Percentiles rank a stretch among this genome's conserved stretches.
phyloP scores from a whole-genome alignment of 257 asterid genomes.

The Salvia hispanica region DNA sequence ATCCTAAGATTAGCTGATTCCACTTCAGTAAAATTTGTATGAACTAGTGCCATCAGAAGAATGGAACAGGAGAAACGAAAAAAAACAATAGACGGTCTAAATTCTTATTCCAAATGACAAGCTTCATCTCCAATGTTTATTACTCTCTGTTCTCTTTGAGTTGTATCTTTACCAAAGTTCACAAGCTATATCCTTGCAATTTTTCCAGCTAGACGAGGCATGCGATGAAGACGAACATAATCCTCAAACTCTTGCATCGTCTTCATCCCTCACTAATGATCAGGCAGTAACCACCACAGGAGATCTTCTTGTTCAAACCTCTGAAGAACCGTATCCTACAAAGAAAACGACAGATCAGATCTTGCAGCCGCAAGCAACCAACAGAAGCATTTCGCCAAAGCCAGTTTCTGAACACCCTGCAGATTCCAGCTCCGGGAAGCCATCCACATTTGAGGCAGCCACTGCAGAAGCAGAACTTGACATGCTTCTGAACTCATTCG shows the following conservation, averaged over 20 bases:
- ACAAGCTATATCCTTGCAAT: background rate
- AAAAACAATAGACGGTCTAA: background rate
- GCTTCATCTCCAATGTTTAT: background rate
- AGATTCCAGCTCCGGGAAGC: slow-evolving; percentile 36
- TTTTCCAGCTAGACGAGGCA: slow-evolving; percentile 48
- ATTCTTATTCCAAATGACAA: slow-evolving; percentile 2
- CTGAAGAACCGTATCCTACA: slow-evolving; percentile 25
- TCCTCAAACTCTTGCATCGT: slow-evolving; percentile 28
- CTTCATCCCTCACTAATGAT: slow-evolving; percentile 25
- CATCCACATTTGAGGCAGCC: slow-evolving; percentile 47
- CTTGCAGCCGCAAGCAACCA: slow-evolving; percentile 23
- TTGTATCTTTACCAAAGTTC: slow-evolving; percentile 20
- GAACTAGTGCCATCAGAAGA: background rate
- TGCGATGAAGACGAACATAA: slow-evolving; percentile 35
- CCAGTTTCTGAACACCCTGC: slow-evolving; percentile 21
- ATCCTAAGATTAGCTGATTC: background rate
- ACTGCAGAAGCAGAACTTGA: slow-evolving; percentile 83
- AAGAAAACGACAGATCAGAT: slow-evolving; percentile 32
- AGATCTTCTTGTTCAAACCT: slow-evolving; percentile 25
- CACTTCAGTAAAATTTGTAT: background rate
- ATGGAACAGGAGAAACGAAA: background rate
- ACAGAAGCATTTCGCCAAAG: slow-evolving; percentile 16
- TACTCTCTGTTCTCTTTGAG: slow-evolving; percentile 9
- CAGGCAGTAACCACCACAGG: slow-evolving; percentile 26
- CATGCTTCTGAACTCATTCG: slow-evolving; percentile 72